Percentiles rank a stretch among this genome's conserved stretches.
phyloP scores from a whole-genome alignment of 225 moss, liverwort and hornwort genomes.

The Ulota crispa region DNA sequence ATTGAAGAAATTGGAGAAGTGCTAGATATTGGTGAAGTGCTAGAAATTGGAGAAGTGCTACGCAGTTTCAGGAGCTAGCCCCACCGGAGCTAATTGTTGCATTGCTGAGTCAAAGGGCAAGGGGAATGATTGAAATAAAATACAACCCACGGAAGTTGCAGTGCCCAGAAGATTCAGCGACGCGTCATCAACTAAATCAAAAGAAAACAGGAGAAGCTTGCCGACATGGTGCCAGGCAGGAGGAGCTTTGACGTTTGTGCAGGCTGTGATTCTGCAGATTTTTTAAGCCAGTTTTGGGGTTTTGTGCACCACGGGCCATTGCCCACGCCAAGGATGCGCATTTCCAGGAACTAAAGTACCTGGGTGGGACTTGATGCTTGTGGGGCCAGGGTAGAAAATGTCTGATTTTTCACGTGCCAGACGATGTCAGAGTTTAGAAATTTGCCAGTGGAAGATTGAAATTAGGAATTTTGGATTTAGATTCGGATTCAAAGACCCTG shows the following conservation, averaged over 20 bases:
- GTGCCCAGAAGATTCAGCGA: neutral
- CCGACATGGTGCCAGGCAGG: slow-evolving; percentile 22
- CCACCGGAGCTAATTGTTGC: neutral
- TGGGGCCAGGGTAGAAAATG: no score
- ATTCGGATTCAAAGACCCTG: no score
- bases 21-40: neutral
- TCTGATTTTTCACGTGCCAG: no score
- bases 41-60: neutral
- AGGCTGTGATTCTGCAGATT: slow-evolving; percentile 5
- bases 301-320: no score
- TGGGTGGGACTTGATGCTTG: neutral
- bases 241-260: neutral
- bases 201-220: neutral
- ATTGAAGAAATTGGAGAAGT: neutral
- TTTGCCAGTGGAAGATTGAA: no score
- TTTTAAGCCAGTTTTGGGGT: slow-evolving; percentile 9
- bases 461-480: no score
- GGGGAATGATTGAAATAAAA: neutral
- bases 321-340: neutral
- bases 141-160: neutral
- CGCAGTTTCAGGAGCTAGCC: neutral
- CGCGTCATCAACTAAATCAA: neutral
- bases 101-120: neutral
- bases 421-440: no score
- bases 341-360: neutral